Percentiles rank a stretch among this genome's conserved stretches.
Conservation (phyloP, 1,139 yeast genomes). For the Candida sp. region DNA sequence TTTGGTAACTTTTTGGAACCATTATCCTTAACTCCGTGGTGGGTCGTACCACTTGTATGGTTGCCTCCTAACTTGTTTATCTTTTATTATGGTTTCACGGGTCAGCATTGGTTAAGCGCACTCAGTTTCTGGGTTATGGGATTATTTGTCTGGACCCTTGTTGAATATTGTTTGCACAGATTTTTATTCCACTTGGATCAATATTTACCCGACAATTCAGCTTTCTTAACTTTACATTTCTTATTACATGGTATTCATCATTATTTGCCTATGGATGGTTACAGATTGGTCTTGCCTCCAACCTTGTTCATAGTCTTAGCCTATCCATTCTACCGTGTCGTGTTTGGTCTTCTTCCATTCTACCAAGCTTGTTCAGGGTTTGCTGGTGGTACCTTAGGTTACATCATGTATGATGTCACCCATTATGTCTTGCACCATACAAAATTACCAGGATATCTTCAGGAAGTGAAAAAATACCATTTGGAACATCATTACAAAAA, state of each 20-base stretch:
- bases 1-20: conserved; percentile 50
- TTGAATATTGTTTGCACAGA: conserved; percentile 86
- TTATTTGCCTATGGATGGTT: conserved; percentile 93
- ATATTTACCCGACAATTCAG: conserved; percentile 75
- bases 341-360: conserved; percentile 38
- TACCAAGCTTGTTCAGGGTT: conserved; percentile 56
- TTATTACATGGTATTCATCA: conserved; percentile 95
- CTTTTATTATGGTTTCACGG: conserved; percentile 37
- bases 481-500: conserved; percentile 97
- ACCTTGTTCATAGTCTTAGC: conserved; percentile 57
- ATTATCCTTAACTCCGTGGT: conserved; percentile 48
- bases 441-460: conserved; percentile 69
- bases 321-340: conserved; percentile 40
- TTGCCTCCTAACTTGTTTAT: conserved; percentile 67
- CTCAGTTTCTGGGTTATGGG: conserved; percentile 57
- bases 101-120: conserved; percentile 32
- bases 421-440: conserved; percentile 88
- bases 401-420: conserved; percentile 84
- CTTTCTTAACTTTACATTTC: conserved; percentile 80
- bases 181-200: conserved; percentile 90
- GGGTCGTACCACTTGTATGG: conserved; percentile 88
- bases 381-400: conserved; percentile 95
- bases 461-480: conserved; percentile 82
- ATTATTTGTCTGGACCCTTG: conserved; percentile 86
- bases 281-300: conserved; percentile 96